phyloP scores from a whole-genome alignment of 441 rosid genomes.

The Croton laevigatus region DNA sequence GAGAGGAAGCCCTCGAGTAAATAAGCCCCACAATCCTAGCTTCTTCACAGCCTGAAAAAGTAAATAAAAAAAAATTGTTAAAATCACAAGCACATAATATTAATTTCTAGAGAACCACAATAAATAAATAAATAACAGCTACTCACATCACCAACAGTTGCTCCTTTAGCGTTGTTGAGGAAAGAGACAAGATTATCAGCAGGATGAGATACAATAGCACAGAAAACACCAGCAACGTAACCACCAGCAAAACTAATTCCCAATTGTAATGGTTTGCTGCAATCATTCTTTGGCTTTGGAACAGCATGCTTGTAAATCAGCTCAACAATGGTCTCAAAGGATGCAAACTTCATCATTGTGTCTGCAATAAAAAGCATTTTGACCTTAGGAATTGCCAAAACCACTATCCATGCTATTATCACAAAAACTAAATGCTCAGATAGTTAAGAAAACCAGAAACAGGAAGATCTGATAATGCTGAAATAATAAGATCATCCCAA shows the following conservation, averaged over 20 bases:
- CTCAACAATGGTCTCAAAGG: constrained; percentile 96
- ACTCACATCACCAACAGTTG: constrained; percentile 97
- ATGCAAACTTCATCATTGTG: constrained; percentile 99
- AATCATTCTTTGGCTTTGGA: constrained; percentile 83
- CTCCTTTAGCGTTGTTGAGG: constrained; percentile 99
- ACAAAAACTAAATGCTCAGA: background rate
- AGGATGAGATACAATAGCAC: constrained; percentile 97
- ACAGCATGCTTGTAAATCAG: constrained; percentile 85
- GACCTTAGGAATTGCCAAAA: background rate
- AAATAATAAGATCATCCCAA: background rate
- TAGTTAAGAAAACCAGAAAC: background rate
- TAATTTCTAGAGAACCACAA: background rate
- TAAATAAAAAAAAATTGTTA: background rate
- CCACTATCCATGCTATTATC: background rate
- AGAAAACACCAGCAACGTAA: constrained; percentile 90
- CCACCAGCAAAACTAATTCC: constrained; percentile 97
- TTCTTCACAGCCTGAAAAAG: constrained; percentile 87
- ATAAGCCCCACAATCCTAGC: constrained; percentile 83
- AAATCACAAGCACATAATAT: background rate
- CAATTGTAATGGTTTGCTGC: constrained; percentile 86
- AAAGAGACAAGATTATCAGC: constrained; percentile 99
- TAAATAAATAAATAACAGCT: no score
- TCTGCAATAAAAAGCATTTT: constrained; percentile 40
- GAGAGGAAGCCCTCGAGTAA: constrained; percentile 98
- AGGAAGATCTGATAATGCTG: background rate